Conservation (phyloP, 352 stramenopile genomes). For the Globisporangium ultimum region DNA sequence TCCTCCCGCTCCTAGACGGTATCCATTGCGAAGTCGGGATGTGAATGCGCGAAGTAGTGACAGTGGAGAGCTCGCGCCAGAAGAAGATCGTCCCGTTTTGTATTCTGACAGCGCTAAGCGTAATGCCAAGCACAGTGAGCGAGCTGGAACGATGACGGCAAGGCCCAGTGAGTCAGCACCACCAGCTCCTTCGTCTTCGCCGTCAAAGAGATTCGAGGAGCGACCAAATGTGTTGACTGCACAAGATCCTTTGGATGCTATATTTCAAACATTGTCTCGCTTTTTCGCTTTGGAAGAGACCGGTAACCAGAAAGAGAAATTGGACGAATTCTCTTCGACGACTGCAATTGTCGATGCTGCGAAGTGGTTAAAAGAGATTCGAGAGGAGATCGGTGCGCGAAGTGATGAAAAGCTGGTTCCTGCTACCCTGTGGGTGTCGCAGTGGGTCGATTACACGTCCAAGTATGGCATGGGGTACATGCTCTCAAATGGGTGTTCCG, state of each 20-base stretch:
- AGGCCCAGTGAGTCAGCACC: slow-evolving; percentile 2
- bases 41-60: slow-evolving; percentile 18
- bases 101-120: slow-evolving; percentile 2
- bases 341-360: slow-evolving; percentile 54
- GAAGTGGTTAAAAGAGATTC: slow-evolving; percentile 63
- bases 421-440: slow-evolving; percentile 90
- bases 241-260: slow-evolving; percentile 39
- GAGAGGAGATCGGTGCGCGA: slow-evolving; percentile 40
- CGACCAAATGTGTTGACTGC: not conserved
- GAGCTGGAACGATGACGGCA: not conserved
- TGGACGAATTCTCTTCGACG: slow-evolving; percentile 60
- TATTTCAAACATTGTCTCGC: slow-evolving; percentile 51
- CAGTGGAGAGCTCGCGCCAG: slow-evolving; percentile 4
- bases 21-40: slow-evolving; percentile 36
- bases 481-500: slow-evolving; percentile 92
- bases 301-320: slow-evolving; percentile 25
- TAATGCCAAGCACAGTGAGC: slow-evolving; percentile 1
- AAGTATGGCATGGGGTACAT: slow-evolving; percentile 99
- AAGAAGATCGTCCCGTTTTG: slow-evolving; percentile 3
- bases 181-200: not conserved
- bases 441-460: slow-evolving; percentile 98
- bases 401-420: slow-evolving; percentile 21
- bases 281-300: slow-evolving; percentile 72
- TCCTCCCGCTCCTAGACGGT: slow-evolving; percentile 22
- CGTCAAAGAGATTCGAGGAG: slow-evolving; percentile 3